Evolutionary conservation across 1,284 basidiomycete genomes (phyloP), one percentile per base, ranked within the genome.

Genomic region (Moesziomyces globuligerus): DNA sequence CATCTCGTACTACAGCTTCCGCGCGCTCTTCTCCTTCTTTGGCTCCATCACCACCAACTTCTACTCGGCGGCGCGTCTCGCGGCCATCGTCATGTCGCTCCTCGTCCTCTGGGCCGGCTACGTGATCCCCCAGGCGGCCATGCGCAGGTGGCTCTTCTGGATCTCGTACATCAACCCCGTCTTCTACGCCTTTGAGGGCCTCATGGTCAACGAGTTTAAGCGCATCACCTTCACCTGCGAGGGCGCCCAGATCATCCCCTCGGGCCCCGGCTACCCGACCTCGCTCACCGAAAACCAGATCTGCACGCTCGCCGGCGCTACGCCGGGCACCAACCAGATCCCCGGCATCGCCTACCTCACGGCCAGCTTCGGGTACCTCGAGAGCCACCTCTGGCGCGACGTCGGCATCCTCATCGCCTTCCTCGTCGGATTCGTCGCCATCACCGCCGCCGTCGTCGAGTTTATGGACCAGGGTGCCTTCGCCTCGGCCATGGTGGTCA

Each of bases 101-200:
- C 49, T 76, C n/a, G 73, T 76, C 4, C 58, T 76, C 11, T 77
- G 62, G 57, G 69, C 75, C 5, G 75, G 76, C 10, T 79, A 74
- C 43, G 77, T 75, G 15, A 69, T 78, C 23, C 77, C 75, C 1
- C 72, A 67, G 32, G 56, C 54, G 4, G 85, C 87, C 57, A 93
- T 94, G 91, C 90, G 92, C 81, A 85, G 90, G 48, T 94, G 92
- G 92, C 81, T 94, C 17, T 92, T 91, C 85, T 93, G 92, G 91
- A 67, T 76, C 52, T 57, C 56, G 21, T 74, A 74, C 48, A 29
- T 72, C 51, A 75, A 73, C 47, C 81, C 81, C 7, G 80, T 91
- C 39, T 84, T 88, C 15, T 94, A 93, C 84, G 90, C 89, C 1
- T 94, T 91, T 86, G 88, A 90, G 70, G 90, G 88, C 1, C 85